Conservation (phyloP, 305 asterid species). For the Solanum hybrid region DNA sequence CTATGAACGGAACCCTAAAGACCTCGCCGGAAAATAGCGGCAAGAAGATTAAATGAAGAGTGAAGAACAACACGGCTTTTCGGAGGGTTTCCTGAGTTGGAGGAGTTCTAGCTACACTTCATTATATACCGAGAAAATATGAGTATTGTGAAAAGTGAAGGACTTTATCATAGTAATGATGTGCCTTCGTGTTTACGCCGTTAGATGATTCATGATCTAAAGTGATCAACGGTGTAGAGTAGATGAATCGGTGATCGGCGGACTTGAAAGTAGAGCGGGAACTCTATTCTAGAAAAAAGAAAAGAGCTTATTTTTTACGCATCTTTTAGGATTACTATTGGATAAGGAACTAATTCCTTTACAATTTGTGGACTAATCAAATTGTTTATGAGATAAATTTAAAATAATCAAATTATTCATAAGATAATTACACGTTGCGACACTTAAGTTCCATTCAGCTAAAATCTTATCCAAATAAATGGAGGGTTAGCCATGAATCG, state of each 20-base stretch:
- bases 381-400: too few species aligned
- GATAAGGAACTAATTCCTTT: too few species aligned
- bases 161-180: not conserved
- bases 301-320: not conserved
- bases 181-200: not conserved
- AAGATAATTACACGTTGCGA: too few species aligned
- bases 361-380: too few species aligned
- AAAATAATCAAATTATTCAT: too few species aligned
- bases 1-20: constrained; percentile 15
- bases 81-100: not conserved
- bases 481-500: too few species aligned
- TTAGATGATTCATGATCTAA: not conserved
- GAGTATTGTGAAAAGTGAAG: not conserved
- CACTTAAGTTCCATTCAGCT: too few species aligned
- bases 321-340: not conserved
- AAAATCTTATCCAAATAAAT: too few species aligned
- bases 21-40: not conserved
- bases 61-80: not conserved
- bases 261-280: not conserved
- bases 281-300: not conserved
- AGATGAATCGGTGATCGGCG: not conserved
- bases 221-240: not conserved
- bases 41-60: not conserved
- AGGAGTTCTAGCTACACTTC: not conserved
- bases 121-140: not conserved